phyloP scores from a whole-genome alignment of 768 basidiomycete species.

The Pisolithus sp. region DNA sequence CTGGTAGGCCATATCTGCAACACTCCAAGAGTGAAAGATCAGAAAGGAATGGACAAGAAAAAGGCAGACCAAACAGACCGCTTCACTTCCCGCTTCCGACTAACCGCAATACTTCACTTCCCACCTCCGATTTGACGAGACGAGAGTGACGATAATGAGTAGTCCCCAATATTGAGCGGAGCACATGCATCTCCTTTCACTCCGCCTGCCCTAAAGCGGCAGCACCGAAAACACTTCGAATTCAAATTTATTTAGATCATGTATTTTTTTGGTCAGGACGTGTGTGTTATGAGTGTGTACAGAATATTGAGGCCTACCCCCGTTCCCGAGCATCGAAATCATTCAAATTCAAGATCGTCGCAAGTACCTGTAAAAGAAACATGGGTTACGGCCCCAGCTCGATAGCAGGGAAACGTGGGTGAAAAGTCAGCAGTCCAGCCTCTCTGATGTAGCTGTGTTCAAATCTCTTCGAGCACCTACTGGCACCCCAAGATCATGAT shows the following conservation, averaged over 20 bases:
- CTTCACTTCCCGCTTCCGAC: conserved; percentile 71
- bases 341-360: conserved; percentile 7
- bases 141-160: conserved; percentile 42
- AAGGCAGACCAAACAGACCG: conserved; percentile 36
- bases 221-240: not conserved
- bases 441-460: conserved; percentile 5
- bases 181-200: conserved; percentile 8
- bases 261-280: too few relatives aligned
- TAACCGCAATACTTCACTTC: conserved; percentile 57
- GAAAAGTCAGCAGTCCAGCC: not conserved
- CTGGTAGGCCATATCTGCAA: conserved; percentile 63
- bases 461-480: conserved; percentile 7
- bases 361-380: conserved; percentile 1
- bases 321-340: not conserved
- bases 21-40: conserved; percentile 28
- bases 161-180: conserved; percentile 11
- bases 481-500: conserved; percentile 17
- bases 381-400: conserved; percentile 8
- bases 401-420: not conserved
- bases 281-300: too few relatives aligned
- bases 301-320: not conserved
- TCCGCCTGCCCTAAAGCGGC: conserved; percentile 29
- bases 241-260: too few relatives aligned
- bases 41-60: conserved; percentile 2
- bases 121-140: conserved; percentile 50